Base-by-base conservation (phyloP, 805 yeast species). In the Zygoascus biomembranicola region DNA sequence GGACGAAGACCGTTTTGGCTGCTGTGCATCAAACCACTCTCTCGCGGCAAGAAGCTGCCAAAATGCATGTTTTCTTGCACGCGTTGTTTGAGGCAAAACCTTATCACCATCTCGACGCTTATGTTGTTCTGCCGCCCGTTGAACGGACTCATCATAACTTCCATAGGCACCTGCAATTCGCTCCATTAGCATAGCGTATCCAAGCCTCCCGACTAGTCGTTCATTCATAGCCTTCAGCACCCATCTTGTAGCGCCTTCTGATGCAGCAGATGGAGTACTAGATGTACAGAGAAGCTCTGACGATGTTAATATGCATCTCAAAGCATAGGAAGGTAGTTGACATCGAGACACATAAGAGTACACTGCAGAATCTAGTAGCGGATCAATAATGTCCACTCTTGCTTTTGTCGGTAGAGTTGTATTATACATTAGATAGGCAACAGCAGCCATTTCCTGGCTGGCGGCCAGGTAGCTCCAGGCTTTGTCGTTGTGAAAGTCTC, bases 381-480 rank as follows among this genome's bases (percentile, higher is more conserved):
- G 86, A 56, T 73, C 81, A 8, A 82, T 71, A 35, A 74, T 72
- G 53, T 80, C 85, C 50, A 74, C 72, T 16, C 83, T 72, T 44
- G 77, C 74, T 59, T 80, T 81, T 8, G 66, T 55, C 1, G 75
- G 66, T 26, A 69, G 31, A 2, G 47, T n/a, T 35, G 49, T 54
- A 26, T 52, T 63, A 5, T 74, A 90, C 68, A 92, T 74, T 4
- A 90, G 69, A 26, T 85, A 72, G 1, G 95, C 80, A 1, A 84
- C 73, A 0, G 90, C 86, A 60, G 87, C 83, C 85, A 89, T 87
- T 67, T 92, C 97, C 59, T 90, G 90, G n/a, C 85, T 74, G 0
- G 95, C 81, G 0, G 97, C 96, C 49, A 84, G 77, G 61, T 85
- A 81, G 11, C 76, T 71, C 89, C 94, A 88, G 0, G 94, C 88